Base-by-base conservation (phyloP, 768 basidiomycete species). In the Lactarius hatsudake region DNA sequence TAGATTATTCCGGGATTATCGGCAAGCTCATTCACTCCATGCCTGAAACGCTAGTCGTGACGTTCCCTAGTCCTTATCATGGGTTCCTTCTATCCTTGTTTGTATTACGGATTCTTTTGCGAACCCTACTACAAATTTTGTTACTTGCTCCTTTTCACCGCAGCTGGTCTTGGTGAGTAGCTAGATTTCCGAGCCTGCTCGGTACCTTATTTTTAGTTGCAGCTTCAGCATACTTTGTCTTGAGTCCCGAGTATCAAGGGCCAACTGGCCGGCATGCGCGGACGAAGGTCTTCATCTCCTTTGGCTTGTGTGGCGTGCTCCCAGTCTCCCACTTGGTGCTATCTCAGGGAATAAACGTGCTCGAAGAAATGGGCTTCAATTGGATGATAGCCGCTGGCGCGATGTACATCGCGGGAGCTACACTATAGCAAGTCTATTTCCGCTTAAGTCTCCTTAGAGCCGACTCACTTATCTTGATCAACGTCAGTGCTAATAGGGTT, bases 1-100 rank as follows among this genome's bases (percentile, higher is more conserved):
- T 89, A 55, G 92, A 91, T 76, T 90, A 95, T 75, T 78, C 90
- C 34, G 94, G 94, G 13, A 96, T 96, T 69, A 83, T 88, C 69
- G 78, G 84, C 89, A 59, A 61, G 80, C 69, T 12, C 17, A 30
- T 57, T 59, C 36, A 10, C 40, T 17, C 20, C 18, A 60, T 70
- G 61, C 58, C 64, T 59, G 69, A 55, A 30, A 69, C 59, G 61
- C 53, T 40, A 56, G 51, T 69, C 13, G 61, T 67, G 56, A 56
- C n/a, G 7, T 60, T 59, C 53, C 58, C 30, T 68, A 82, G 82
- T 87, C 38, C 81, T 93, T 63, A 91, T 81, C 51, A 86, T 90
- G 54, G 94, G 93, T 30, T 93, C 91, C 40, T 89, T 88, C 75
- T 86, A 86, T 70, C 90, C 93, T 7, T 85, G 81, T 69, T 78